Evolutionary conservation across 148 eudicot species (phyloP), one percentile per base, ranked within the genome.

Genomic region (Limonium bicolor): DNA sequence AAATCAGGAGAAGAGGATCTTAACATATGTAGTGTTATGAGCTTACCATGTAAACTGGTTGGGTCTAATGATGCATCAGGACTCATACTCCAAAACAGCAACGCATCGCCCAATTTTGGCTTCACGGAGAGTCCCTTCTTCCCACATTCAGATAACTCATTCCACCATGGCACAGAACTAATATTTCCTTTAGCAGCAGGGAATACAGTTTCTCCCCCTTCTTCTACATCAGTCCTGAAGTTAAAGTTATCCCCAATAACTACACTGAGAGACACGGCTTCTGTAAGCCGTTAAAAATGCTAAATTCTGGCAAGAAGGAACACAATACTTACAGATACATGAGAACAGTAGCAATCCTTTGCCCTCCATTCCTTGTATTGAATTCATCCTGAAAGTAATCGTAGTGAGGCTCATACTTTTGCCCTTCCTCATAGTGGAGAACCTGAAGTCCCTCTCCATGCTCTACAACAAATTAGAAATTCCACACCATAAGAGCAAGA

Each of bases 71-170:
- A 55, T 36, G 84, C 97, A 77, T 88, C 97, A 54, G 94, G 92
- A 17, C 63, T 88, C 87, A 80, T 66, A 79, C 97, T 83, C 97
- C 97, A 88, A 69, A 88, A 88, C 50, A 88, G 80, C 61, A 88
- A 61, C 15, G 97, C 94, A 59, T 87, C 96, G 13, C 94, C 94
- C 83, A 55, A 74, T 60, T 82, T 83, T 40, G 96, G 94, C 68
- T 68, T 83, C 32, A 74, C 77, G 15, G 96, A 69, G 51, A 82
- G 73, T 40, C 96, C 96, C 55, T 55, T 71, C 64, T 87, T 76
- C 29, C 76, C 94, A 60, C 96, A 87, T 65, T 83, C 70, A 57
- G 97, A 88, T 34, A 80, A 63, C 65, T 88, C 86, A 51, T 88
- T 70, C 92, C 92, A 88, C 60, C 69, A 80, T 38, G 86, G 92